These are phyloP conservation scores for Leptodermis oblonga DNA, from an alignment of 257 asterid species.

Conservation along the genomic window DNA sequence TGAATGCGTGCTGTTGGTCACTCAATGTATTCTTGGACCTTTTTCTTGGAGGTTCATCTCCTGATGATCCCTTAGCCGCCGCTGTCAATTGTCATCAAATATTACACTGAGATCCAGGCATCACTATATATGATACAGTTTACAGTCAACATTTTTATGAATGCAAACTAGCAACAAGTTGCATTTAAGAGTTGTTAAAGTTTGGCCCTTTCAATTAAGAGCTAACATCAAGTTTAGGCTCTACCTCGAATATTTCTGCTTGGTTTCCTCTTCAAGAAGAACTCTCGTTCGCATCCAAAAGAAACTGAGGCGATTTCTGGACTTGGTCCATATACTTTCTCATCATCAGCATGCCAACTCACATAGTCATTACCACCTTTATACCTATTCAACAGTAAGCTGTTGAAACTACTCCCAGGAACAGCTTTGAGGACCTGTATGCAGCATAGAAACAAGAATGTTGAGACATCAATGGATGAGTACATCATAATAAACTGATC, in stretches of 20 bases:
- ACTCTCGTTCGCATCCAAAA: slow-evolving; percentile 90
- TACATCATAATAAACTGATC: not conserved
- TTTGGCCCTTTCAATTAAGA: not conserved
- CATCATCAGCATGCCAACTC: slow-evolving; percentile 99
- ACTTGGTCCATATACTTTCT: slow-evolving; percentile 83
- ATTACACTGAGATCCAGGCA: not conserved
- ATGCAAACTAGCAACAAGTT: not conserved
- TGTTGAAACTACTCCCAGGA: slow-evolving; percentile 89
- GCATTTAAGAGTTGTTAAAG: not conserved
- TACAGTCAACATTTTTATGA: not conserved
- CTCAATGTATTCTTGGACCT: slow-evolving; percentile 37
- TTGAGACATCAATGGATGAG: no score
- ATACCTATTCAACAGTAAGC: slow-evolving; percentile 75
- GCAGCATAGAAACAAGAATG: slow-evolving; percentile 15
- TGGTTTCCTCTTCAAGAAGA: slow-evolving; percentile 72
- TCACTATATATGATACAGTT: not conserved
- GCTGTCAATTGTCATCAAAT: slow-evolving; percentile 8
- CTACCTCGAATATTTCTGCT: slow-evolving; percentile 39
- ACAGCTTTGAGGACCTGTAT: slow-evolving; percentile 62
- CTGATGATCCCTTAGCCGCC: slow-evolving; percentile 26
- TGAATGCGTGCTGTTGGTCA: slow-evolving; percentile 42
- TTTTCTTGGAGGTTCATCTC: slow-evolving; percentile 54
- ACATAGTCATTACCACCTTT: slow-evolving; percentile 87
- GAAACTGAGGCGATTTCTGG: slow-evolving; percentile 90
- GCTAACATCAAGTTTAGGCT: no score